Evolutionary conservation across 2,329 filamentous ascomycete species (phyloP), one percentile per base, ranked within the genome.

Genomic region (Fusarium udum): DNA sequence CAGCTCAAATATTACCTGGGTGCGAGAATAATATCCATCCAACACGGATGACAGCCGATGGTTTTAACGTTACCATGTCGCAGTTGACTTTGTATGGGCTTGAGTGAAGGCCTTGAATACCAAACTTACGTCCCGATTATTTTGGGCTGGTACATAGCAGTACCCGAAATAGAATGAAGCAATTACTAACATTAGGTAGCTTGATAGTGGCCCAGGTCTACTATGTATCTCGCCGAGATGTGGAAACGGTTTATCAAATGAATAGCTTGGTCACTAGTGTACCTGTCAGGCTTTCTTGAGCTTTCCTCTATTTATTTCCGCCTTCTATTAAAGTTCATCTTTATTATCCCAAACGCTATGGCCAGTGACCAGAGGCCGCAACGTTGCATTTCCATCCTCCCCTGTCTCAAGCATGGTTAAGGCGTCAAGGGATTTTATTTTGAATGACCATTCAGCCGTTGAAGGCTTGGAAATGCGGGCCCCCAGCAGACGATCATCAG

Each of bases 401-500:
- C 34, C 65, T 57, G n/a, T 39, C 40, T 31, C 26, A 36, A n/a
- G 67, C 45, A 49, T 49, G 62, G 71, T 58, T 74, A 43, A 62
- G 71, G 71, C 62, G 71, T 73, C 31, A 59, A 58, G 42, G 42
- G 34, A 43, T 5, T 14, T 24, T 34, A 20, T 31, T 48, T 20
- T 14, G 24, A 53, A 59, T 36, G 39, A 46, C 51, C 42, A 40
- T 49, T 56, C 42, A 46, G 26, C 52, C 52, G 53, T 45, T 58
- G 34, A 43, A 48, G 40, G 51, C 39, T 51, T 58, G 56, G 18
- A 37, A 22, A 34, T 58, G 71, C 49, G 66, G 62, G 32, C 26
- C 60, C 40, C 71, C 57, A 74, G 32, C 28, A 69, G 59, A 53
- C 31, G 66, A 69, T 69, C 59, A 42, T 40, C 31, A 24, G 42